Conservation (phyloP, 192 early-diverging fungal genomes). For the Funneliformis geosporum region DNA sequence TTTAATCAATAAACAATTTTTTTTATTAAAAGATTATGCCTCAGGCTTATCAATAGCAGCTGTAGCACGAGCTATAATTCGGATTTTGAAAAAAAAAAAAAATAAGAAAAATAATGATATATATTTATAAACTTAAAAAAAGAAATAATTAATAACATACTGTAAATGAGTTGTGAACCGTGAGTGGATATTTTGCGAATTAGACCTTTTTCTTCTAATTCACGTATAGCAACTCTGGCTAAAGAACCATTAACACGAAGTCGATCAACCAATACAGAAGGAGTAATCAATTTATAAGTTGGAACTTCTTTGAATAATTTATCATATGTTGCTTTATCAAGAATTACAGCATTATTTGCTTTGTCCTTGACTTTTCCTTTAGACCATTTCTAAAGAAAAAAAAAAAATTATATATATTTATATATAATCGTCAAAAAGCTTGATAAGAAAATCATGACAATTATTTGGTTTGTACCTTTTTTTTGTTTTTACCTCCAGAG, state of each 20-base stretch:
- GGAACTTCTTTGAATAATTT: constrained; percentile 99
- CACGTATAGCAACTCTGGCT: constrained; percentile 91
- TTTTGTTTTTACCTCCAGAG: constrained; percentile 60
- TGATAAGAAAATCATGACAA: neutral
- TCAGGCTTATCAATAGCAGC: constrained; percentile 26
- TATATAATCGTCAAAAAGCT: neutral
- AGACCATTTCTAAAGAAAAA: constrained; percentile 92
- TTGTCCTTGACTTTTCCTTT: constrained; percentile 99
- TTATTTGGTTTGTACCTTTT: constrained; percentile 42
- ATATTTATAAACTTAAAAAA: neutral
- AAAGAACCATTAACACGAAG: constrained; percentile 97
- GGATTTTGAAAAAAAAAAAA: neutral
- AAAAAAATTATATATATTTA: neutral
- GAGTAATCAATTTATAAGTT: constrained; percentile 99
- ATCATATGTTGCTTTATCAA: constrained; percentile 97
- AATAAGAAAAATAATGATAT: neutral
- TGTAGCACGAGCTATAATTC: constrained; percentile 20
- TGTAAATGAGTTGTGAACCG: constrained; percentile 90
- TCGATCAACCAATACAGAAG: constrained; percentile 98
- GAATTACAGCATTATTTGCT: constrained; percentile 98
- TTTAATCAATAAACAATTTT: too few relatives aligned
- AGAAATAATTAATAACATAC: constrained; percentile 12
- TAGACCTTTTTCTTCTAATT: constrained; percentile 87
- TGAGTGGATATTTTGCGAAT: constrained; percentile 92
- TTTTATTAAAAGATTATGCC: neutral